Percentiles rank a stretch among this genome's conserved stretches.
These are phyloP conservation scores for Phytophthora sp. DNA, from an alignment of 352 stramenopile species.

Conservation along the genomic window DNA sequence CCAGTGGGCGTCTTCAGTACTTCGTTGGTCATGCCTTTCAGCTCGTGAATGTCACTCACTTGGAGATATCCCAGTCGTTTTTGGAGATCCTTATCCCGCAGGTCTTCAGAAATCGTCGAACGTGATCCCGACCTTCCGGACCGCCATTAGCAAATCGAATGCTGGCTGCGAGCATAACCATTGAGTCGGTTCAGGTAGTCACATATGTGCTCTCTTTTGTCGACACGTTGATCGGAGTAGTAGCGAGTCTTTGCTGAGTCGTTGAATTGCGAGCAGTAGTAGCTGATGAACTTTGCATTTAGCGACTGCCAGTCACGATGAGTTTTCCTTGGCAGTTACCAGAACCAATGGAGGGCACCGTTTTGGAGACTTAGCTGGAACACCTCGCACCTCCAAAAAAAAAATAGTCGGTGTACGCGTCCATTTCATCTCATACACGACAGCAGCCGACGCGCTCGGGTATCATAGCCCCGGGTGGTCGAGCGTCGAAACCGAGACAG, in stretches of 20 bases:
- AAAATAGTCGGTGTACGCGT: no score
- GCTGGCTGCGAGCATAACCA: background rate
- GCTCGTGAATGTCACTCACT: background rate
- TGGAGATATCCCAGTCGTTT: background rate
- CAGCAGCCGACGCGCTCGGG: no score
- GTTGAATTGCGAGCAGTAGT: conserved; percentile 1
- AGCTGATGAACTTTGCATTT: background rate
- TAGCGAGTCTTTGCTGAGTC: background rate
- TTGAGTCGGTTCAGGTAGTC: background rate
- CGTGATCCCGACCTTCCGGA: background rate
- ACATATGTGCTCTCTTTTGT: background rate
- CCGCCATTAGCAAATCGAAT: background rate
- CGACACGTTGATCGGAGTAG: background rate
- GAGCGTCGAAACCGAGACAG: no score
- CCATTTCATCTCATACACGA: no score
- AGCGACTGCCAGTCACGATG: background rate
- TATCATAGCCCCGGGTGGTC: background rate
- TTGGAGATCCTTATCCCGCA: conserved; percentile 1
- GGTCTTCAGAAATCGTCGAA: background rate
- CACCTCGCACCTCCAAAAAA: background rate
- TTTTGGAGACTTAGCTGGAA: background rate
- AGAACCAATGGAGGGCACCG: background rate
- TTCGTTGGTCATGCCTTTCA: conserved; percentile 1
- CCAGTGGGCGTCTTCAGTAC: background rate
- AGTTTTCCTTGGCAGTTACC: background rate